These are phyloP conservation scores for Wickerhamomyces ciferrii DNA, from an alignment of 805 yeast genomes.

Conservation along the genomic window DNA sequence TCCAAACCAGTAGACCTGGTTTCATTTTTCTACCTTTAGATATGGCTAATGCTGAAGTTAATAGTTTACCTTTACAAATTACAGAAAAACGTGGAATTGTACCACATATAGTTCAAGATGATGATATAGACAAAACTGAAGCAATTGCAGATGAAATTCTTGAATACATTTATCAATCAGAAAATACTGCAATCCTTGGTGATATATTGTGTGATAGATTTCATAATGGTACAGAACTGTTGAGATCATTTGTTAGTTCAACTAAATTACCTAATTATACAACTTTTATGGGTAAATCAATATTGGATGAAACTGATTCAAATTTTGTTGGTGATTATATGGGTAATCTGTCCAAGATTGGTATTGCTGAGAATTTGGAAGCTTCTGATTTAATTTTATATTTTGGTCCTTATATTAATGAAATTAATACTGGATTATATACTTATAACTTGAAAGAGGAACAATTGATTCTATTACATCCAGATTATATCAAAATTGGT, in stretches of 20 bases:
- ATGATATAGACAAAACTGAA: slow-evolving; percentile 22
- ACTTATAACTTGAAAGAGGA: slow-evolving; percentile 39
- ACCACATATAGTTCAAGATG: slow-evolving; percentile 16
- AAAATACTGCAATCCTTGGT: slow-evolving; percentile 61
- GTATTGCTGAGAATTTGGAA: slow-evolving; percentile 42
- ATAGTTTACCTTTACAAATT: slow-evolving; percentile 30
- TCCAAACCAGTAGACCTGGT: slow-evolving; percentile 68
- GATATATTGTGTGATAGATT: slow-evolving; percentile 70
- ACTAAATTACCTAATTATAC: slow-evolving; percentile 49
- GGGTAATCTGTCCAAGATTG: slow-evolving; percentile 50
- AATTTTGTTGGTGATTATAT: slow-evolving; percentile 68
- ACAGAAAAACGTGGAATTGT: slow-evolving; percentile 22
- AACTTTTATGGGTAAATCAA: slow-evolving; percentile 66
- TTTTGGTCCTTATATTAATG: slow-evolving; percentile 65
- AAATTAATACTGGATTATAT: slow-evolving; percentile 66
- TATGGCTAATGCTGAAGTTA: slow-evolving; percentile 42
- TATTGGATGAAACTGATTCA: slow-evolving; percentile 63
- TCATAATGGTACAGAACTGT: slow-evolving; percentile 33
- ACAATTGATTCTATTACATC: slow-evolving; percentile 44
- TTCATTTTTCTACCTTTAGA: slow-evolving; percentile 76
- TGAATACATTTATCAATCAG: slow-evolving; percentile 42
- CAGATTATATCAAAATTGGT: slow-evolving; percentile 46
- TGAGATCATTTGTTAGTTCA: slow-evolving; percentile 41
- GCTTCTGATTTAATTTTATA: slow-evolving; percentile 63
- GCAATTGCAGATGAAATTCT: slow-evolving; percentile 41